Evolutionary conservation across 306 rosid genomes (phyloP).

Genomic region (Lathyrus aphaca): DNA sequence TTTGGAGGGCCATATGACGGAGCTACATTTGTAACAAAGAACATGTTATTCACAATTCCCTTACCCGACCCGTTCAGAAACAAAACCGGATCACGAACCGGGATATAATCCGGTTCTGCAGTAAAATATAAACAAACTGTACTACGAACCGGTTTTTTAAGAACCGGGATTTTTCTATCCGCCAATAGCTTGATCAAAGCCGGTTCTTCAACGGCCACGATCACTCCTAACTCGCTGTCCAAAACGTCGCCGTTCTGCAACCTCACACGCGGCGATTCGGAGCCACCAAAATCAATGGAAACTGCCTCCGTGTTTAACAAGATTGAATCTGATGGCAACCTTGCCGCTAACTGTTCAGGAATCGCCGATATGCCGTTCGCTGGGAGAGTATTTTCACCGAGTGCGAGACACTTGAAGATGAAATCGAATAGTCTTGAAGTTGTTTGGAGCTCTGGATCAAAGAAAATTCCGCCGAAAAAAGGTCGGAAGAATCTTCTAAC

Average conservation of each 20-base stretch:
- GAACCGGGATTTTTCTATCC: conserved; percentile 41
- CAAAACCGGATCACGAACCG: conserved; percentile 60
- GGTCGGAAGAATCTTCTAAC: conserved; percentile 71
- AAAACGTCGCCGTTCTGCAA: conserved; percentile 65
- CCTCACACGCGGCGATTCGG: conserved; percentile 50
- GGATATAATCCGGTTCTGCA: conserved; percentile 49
- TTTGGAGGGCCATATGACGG: conserved; percentile 70
- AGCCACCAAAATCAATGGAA: conserved; percentile 46
- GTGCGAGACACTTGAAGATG: conserved; percentile 87
- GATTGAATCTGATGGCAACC: conserved; percentile 59
- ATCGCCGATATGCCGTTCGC: conserved; percentile 76
- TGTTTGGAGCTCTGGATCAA: conserved; percentile 65
- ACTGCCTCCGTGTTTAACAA: conserved; percentile 55
- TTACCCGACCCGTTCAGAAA: conserved; percentile 79
- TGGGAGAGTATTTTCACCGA: conserved; percentile 87
- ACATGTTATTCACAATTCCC: conserved; percentile 90
- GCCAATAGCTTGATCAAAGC: conserved; percentile 48
- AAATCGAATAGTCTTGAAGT: conserved; percentile 78
- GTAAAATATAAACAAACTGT: conserved; percentile 74
- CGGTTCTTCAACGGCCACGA: conserved; percentile 79
- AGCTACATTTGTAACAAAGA: conserved; percentile 85
- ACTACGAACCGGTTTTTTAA: conserved; percentile 62
- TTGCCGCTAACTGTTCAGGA: conserved; percentile 67
- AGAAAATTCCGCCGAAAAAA: conserved; percentile 84
- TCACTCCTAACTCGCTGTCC: conserved; percentile 68